phyloP scores from a whole-genome alignment of 1,139 yeast species.

The Blastobotrys capitulatus region DNA sequence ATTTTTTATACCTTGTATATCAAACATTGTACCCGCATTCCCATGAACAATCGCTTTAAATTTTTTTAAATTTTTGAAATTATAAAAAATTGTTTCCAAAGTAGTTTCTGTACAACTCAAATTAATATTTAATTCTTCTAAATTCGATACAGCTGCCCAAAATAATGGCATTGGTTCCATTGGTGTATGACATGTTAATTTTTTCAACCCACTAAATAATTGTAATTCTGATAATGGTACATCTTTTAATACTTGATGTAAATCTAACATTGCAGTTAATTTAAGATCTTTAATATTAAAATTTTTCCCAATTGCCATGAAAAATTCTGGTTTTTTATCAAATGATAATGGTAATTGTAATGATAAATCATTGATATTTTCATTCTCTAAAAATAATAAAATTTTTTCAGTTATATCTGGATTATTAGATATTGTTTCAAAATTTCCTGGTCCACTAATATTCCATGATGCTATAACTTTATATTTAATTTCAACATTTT shows the following conservation, averaged over 20 bases:
- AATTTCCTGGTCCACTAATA: neutral
- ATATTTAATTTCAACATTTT: neutral
- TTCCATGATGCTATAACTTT: constrained; percentile 1
- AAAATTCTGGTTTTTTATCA: neutral
- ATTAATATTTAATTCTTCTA: neutral
- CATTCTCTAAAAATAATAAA: neutral
- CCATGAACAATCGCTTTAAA: neutral
- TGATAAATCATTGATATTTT: neutral
- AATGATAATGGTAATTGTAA: neutral
- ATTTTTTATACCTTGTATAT: neutral
- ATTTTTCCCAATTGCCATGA: neutral
- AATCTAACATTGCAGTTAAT: neutral
- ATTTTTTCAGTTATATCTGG: neutral
- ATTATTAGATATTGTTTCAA: neutral
- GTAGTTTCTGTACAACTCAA: neutral
- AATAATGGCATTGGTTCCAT: neutral
- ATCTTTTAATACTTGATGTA: neutral
- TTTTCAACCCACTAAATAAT: neutral
- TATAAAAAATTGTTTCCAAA: neutral
- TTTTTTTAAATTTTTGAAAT: neutral
- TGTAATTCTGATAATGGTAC: neutral
- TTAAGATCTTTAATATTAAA: neutral
- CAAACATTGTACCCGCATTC: neutral
- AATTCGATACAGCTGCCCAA: neutral
- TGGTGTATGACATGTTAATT: neutral